Evolutionary conservation across 441 rosid genomes (phyloP), one percentile per base, ranked within the genome.

Genomic region (Arabidopsis lyrata): DNA sequence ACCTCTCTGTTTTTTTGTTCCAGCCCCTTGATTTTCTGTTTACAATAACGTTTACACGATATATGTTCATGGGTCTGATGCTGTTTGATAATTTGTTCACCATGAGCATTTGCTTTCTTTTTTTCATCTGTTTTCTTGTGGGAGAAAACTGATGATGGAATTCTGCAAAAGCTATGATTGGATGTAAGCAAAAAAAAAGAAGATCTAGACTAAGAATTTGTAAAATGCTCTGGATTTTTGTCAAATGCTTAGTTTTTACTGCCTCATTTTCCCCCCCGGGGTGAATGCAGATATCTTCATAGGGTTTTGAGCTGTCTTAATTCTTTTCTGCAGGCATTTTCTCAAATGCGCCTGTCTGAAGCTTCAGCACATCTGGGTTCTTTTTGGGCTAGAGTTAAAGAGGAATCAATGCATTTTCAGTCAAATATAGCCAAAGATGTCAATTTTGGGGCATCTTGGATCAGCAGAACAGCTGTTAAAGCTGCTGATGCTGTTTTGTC

Each of bases 341-440:
- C 92, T 53, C 99, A 96, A 81, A 93, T 91, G 98, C 97, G 98
- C 65, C 87, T 96, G 12, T 86, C 97, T 68, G 99, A 96, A 84
- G 97, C 98, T 80, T 86, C 97, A 69, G 99, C 98, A 54, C 99
- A 96, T 85, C 78, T 96, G 64, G 97, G 97, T 81, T 96, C 99
- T 68, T 96, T 91, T 78, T 88, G 96, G 80, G 84, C 85, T 63
- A 87, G 98, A 83, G 85, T 91, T 73, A 90, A 86, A 87, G 98
- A 93, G 27, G 98, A 96, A 74, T 82, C 87, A 45, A 70, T 82
- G 31, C 76, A 77, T 77, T 80, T 76, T 53, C 91, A 78, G 71
- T 83, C 91, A 80, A 84, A 70, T 82, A 68, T 69, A 44, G 87
- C 82, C 66, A 93, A 86, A 83, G 98, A 93, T 72, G 88, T 81